phyloP scores from a whole-genome alignment of 2,329 filamentous ascomycete species.

The Fusarium albosuccineum region DNA sequence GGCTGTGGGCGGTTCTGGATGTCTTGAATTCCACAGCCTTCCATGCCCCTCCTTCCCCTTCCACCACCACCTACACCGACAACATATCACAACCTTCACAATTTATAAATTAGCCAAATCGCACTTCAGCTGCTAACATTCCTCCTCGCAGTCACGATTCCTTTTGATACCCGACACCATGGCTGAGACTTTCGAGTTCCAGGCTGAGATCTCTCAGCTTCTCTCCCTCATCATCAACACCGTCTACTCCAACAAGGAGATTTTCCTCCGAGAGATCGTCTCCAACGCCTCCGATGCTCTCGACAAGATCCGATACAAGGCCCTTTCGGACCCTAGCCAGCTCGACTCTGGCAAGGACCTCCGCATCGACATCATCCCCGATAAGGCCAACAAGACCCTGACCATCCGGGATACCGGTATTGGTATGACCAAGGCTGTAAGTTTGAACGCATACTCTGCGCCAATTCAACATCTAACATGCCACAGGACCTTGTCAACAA shows the following conservation, averaged over 20 bases:
- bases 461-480: constrained; percentile 12
- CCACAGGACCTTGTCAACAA: constrained; percentile 97
- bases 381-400: constrained; percentile 97
- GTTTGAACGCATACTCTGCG: constrained; percentile 53
- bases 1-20: background rate
- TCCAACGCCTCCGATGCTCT: constrained; percentile 99
- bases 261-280: constrained; percentile 98
- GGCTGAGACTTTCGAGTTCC: constrained; percentile 99
- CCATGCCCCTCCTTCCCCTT: constrained; percentile 37
- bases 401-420: constrained; percentile 99
- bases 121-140: constrained; percentile 33
- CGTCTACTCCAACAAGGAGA: constrained; percentile 99
- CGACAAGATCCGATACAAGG: constrained; percentile 99
- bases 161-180: constrained; percentile 71
- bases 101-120: constrained; percentile 13
- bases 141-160: constrained; percentile 45
- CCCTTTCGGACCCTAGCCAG: constrained; percentile 96
- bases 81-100: background rate
- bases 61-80: constrained; percentile 26
- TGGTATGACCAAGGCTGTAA: constrained; percentile 99
- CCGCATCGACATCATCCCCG: constrained; percentile 97
- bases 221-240: constrained; percentile 99
- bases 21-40: constrained; percentile 31
- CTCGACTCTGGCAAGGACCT: constrained; percentile 98
- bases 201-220: constrained; percentile 99